Evolutionary conservation across 768 basidiomycete genomes (phyloP).

Genomic region (Auricularia cornea): DNA sequence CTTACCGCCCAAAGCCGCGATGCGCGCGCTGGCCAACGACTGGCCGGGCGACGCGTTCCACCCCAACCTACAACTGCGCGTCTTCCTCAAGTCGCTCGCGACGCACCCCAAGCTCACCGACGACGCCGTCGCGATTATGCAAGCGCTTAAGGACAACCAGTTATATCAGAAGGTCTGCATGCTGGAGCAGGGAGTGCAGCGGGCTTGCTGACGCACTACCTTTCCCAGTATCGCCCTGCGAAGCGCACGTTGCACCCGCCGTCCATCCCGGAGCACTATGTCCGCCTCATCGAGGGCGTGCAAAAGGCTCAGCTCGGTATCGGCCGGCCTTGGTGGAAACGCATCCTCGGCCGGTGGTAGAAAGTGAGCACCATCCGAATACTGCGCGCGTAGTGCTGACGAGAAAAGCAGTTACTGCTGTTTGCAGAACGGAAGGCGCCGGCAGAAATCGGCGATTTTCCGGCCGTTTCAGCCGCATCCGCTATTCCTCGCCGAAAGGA

Average conservation of each 20-base stretch:
- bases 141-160: constrained; percentile 45
- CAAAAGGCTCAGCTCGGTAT: constrained; percentile 73
- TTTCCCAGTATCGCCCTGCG: constrained; percentile 55
- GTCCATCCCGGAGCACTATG: constrained; percentile 66
- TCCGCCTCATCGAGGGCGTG: constrained; percentile 62
- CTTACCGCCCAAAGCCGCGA: neutral
- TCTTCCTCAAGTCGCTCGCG: constrained; percentile 54
- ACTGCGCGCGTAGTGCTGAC: too few relatives aligned
- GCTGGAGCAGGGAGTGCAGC: neutral
- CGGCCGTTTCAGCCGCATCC: too few relatives aligned
- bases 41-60: constrained; percentile 73
- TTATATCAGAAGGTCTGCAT: constrained; percentile 47
- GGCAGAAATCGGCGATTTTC: too few relatives aligned
- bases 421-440: too few relatives aligned
- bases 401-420: too few relatives aligned
- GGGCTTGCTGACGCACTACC: neutral
- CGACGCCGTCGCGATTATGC: constrained; percentile 50
- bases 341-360: constrained; percentile 72
- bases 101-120: constrained; percentile 61
- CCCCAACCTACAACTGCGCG: constrained; percentile 53
- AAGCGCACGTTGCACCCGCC: constrained; percentile 56
- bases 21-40: constrained; percentile 35
- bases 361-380: too few relatives aligned
- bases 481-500: too few relatives aligned
- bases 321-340: constrained; percentile 74